Evolutionary conservation across 202 grass and related monocot genomes (phyloP).

Genomic region (Digitaria exilis): DNA sequence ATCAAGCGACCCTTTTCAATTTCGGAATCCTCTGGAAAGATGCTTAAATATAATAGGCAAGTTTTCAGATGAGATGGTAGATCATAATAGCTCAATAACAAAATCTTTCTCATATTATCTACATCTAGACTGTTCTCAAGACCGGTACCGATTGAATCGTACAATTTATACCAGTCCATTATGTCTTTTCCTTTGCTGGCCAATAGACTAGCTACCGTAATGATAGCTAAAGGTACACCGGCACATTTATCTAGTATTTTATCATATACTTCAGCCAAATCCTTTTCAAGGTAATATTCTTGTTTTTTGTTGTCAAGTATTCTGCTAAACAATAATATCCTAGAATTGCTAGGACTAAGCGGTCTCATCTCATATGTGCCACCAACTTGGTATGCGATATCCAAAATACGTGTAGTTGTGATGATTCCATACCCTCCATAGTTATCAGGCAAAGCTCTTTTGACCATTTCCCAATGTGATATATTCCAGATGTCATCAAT

Average conservation of each 20-base stretch:
- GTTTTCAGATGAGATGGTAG: neutral
- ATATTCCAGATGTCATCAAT: conserved; percentile 6
- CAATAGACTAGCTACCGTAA: neutral
- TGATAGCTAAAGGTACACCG: neutral
- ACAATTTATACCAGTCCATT: neutral
- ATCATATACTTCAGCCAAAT: neutral
- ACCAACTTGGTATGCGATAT: neutral
- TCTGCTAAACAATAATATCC: neutral
- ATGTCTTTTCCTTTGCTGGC: neutral
- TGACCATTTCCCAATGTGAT: neutral
- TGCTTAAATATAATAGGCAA: neutral
- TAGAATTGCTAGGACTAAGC: neutral
- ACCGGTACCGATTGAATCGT: neutral
- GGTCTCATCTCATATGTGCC: neutral
- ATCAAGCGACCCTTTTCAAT: neutral
- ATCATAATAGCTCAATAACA: neutral
- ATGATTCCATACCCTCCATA: neutral
- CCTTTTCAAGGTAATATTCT: neutral
- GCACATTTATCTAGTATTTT: neutral
- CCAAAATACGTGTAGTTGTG: neutral
- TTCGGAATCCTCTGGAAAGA: neutral
- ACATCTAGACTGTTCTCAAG: neutral
- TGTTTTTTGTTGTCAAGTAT: neutral
- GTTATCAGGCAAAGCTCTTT: neutral
- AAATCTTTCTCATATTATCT: neutral